A percentile compares a stretch with the other conserved stretches of the same genome.
Evolutionary conservation across 2,329 filamentous ascomycete genomes (phyloP).

Genomic region (Fusarium sp.): DNA sequence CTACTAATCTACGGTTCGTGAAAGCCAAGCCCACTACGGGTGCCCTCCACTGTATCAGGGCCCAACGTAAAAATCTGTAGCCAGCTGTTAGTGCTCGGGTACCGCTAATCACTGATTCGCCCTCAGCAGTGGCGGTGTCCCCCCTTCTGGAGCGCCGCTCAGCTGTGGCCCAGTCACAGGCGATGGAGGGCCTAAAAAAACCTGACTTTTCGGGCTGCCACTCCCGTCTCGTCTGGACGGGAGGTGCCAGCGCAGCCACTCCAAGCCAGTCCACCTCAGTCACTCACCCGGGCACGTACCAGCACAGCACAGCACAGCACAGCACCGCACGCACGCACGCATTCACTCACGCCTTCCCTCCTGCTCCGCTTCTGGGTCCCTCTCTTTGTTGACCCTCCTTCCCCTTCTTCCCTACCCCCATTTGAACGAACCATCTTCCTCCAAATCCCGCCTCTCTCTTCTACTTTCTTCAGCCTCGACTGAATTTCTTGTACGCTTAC

Average conservation of each 20-base stretch:
- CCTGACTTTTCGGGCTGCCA: conserved; percentile 49
- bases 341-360: conserved; percentile 34
- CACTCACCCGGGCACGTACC: conserved; percentile 6
- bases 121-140: conserved; percentile 42
- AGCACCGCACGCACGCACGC: not conserved
- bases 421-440: conserved; percentile 43
- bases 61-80: conserved; percentile 28
- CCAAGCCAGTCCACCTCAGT: conserved; percentile 5
- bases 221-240: not conserved
- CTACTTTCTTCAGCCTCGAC: conserved; percentile 42
- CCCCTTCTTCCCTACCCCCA: conserved; percentile 41
- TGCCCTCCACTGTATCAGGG: conserved; percentile 37
- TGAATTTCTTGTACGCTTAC: conserved; percentile 38
- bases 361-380: conserved; percentile 28
- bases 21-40: conserved; percentile 14
- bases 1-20: not conserved
- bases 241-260: conserved; percentile 34
- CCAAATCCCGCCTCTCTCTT: conserved; percentile 45
- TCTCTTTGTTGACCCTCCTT: conserved; percentile 42
- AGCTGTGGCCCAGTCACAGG: conserved; percentile 31
- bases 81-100: conserved; percentile 43
- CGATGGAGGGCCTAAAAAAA: conserved; percentile 38
- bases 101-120: conserved; percentile 35
- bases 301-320: not conserved
- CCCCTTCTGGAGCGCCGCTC: conserved; percentile 16